Base-by-base conservation (phyloP, 495 filamentous ascomycete genomes). In the Aspergillus ellipticus region DNA sequence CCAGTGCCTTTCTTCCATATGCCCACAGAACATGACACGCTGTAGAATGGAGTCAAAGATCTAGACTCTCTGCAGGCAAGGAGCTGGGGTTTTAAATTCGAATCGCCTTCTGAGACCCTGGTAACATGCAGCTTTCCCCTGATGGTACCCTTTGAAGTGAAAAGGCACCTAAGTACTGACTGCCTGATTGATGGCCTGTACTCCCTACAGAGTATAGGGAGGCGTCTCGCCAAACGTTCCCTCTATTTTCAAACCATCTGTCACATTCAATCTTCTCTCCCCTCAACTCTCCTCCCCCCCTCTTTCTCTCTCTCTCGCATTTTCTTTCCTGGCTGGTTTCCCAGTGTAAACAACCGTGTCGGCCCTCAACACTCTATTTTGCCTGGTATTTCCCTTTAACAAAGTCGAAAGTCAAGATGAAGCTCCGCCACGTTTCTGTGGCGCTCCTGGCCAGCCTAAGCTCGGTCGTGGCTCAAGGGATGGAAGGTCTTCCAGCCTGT, bases 401-500 rank as follows among this genome's bases (percentile, higher is more conserved):
- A 35, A 47, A n/a, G 29, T 16, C 22, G n/a, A 22, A 43, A 11
- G 17, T 37, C 51, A 66, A 6, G 13, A 80, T 80, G 77, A 78
- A 74, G 69, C 51, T 68, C 59, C 53, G 62, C 22, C 61, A 67
- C 39, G 54, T 64, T 43, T 26, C 58, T 46, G 50, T 76, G 13
- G 61, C 66, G 35, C 53, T 77, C 21, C 55, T 70, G 24, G 60
- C 69, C 43, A 51, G 68, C 42, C 62, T 70, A 46, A 58, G 64
- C 37, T 64, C 65, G 6, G 75, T 63, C 47, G 62, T 69, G 53
- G 79, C 78, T 26, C 72, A 77, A 55, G 63, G 69, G 17, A 54
- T 77, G 48, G 57, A 55, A 33, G 61, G 62, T 42, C 71, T 86
- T 26, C 84, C 85, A 5, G 19, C 33, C 4, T 87, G 85, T 64